Percentiles rank a stretch among this genome's conserved stretches.
phyloP scores from a whole-genome alignment of 352 stramenopile genomes.

The Globisporangium yorkense region DNA sequence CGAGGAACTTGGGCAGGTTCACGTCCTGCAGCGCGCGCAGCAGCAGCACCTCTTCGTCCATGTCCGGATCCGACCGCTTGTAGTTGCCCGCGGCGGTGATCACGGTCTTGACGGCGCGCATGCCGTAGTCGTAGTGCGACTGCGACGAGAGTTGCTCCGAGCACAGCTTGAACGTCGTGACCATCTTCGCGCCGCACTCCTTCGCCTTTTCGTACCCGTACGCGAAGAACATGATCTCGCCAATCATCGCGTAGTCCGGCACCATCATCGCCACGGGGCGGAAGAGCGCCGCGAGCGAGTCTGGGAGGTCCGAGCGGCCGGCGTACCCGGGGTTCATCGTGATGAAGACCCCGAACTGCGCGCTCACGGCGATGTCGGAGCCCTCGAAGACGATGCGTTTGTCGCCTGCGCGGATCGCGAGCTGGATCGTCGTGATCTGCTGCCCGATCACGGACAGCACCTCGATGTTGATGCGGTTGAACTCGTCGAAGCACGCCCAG shows the following conservation, averaged over 20 bases:
- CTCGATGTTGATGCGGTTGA: slow-evolving; percentile 96
- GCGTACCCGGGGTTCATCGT: slow-evolving; percentile 96
- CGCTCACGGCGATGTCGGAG: slow-evolving; percentile 91
- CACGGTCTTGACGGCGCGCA: slow-evolving; percentile 94
- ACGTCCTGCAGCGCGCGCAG: slow-evolving; percentile 92
- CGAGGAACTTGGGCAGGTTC: slow-evolving; percentile 95
- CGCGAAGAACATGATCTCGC: slow-evolving; percentile 96
- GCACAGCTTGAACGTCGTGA: slow-evolving; percentile 94
- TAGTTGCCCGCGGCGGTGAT: slow-evolving; percentile 94
- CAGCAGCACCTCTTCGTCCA: slow-evolving; percentile 91
- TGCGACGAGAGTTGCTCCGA: slow-evolving; percentile 93
- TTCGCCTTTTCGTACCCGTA: slow-evolving; percentile 93
- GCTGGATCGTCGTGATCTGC: slow-evolving; percentile 82
- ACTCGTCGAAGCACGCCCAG: slow-evolving; percentile 96
- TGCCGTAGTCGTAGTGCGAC: slow-evolving; percentile 96
- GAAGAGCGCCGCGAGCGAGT: slow-evolving; percentile 94
- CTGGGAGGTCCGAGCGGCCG: slow-evolving; percentile 90
- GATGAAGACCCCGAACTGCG: slow-evolving; percentile 94
- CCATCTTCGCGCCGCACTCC: slow-evolving; percentile 93
- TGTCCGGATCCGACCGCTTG: slow-evolving; percentile 90
- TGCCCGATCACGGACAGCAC: slow-evolving; percentile 83
- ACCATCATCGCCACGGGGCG: slow-evolving; percentile 97
- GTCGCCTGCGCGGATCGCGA: slow-evolving; percentile 82
- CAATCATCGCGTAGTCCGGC: slow-evolving; percentile 93
- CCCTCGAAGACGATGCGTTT: slow-evolving; percentile 92